Conservation (phyloP, 2,329 filamentous ascomycete genomes). For the Penicillium sp. region DNA sequence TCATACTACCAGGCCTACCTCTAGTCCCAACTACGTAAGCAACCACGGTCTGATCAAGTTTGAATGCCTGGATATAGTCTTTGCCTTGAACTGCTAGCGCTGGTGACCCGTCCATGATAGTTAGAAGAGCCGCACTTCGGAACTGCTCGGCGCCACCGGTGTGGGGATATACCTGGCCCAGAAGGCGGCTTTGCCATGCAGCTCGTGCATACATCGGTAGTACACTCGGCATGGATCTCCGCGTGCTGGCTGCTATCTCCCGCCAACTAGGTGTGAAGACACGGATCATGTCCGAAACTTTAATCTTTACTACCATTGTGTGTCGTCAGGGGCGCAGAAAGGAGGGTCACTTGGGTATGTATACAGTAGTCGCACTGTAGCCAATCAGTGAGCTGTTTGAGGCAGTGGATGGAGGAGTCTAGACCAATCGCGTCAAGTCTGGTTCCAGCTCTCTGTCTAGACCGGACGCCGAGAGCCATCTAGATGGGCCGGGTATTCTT, state of each 20-base stretch:
- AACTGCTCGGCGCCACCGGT: conserved; percentile 7
- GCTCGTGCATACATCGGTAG: conserved; percentile 6
- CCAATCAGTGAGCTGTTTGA: background rate
- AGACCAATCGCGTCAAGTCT: background rate
- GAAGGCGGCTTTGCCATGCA: conserved; percentile 14
- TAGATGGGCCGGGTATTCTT: background rate
- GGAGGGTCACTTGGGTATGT: conserved; percentile 3
- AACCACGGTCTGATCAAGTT: background rate
- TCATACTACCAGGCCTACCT: conserved; percentile 2
- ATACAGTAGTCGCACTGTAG: conserved; percentile 3
- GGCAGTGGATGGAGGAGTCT: background rate
- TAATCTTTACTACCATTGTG: background rate
- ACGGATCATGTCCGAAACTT: background rate
- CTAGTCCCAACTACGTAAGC: background rate
- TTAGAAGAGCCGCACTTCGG: conserved; percentile 4
- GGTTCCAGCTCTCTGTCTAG: conserved; percentile 1
- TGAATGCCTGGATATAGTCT: background rate
- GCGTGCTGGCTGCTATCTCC: background rate
- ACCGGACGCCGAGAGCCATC: background rate
- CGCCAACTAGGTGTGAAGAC: background rate
- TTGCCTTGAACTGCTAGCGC: too few species aligned
- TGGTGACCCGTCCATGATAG: background rate
- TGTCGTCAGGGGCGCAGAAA: background rate
- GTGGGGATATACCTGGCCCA: conserved; percentile 2
- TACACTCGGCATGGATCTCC: background rate